These are phyloP conservation scores for Novymonas esmeraldas DNA, from an alignment of 208 protist genomes.

Conservation along the genomic window DNA sequence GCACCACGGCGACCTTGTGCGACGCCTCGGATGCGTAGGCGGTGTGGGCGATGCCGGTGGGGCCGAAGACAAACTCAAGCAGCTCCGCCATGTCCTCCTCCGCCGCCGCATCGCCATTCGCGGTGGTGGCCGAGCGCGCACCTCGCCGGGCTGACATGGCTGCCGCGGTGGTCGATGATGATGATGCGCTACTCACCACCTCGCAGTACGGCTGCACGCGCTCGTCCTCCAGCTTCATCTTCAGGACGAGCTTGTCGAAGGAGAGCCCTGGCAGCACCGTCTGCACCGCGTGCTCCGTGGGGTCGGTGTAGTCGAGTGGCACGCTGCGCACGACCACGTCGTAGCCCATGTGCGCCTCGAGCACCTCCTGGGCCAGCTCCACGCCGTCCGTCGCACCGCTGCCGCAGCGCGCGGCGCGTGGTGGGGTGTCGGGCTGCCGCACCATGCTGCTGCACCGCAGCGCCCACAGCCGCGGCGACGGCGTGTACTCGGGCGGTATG, in stretches of 20 bases:
- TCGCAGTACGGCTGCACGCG: slow-evolving; percentile 36
- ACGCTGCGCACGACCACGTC: slow-evolving; percentile 23
- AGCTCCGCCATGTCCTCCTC: slow-evolving; percentile 19
- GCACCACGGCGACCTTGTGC: slow-evolving; percentile 41
- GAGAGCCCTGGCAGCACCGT: slow-evolving; percentile 38
- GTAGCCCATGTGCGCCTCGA: slow-evolving; percentile 30
- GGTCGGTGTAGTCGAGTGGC: slow-evolving; percentile 53
- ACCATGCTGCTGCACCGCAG: slow-evolving; percentile 55
- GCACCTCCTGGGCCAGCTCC: slow-evolving; percentile 17
- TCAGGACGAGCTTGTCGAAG: slow-evolving; percentile 30
- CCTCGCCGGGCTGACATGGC: no score
- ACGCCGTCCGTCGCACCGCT: background rate
- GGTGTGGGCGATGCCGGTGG: slow-evolving; percentile 21
- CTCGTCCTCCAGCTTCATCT: slow-evolving; percentile 20
- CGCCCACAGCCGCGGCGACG: slow-evolving; percentile 67
- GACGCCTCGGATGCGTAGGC: slow-evolving; percentile 23
- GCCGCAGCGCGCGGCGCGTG: background rate
- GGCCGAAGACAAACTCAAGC: slow-evolving; percentile 28
- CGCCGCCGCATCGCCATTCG: slow-evolving; percentile 1
- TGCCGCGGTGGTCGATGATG: background rate
- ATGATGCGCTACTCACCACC: slow-evolving; percentile 7
- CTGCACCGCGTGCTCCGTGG: slow-evolving; percentile 38
- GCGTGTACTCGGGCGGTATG: slow-evolving; percentile 33
- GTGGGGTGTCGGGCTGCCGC: slow-evolving; percentile 15
- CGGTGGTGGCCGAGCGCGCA: no score